Conservation (phyloP, 208 protist genomes). For the Crithidia brevicula region DNA sequence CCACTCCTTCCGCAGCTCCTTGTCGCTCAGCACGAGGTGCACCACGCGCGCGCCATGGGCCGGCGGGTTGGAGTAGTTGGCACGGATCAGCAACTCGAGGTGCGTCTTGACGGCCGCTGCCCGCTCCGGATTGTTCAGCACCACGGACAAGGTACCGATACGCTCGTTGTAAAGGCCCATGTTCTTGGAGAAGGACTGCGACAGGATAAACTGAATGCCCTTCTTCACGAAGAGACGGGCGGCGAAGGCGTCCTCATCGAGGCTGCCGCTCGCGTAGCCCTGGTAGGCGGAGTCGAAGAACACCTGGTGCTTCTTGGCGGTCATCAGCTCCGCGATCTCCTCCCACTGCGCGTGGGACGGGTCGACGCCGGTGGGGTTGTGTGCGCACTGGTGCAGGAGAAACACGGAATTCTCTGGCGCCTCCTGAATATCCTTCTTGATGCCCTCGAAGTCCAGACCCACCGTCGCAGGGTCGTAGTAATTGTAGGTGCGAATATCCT, state of each 20-base stretch:
- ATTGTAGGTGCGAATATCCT: slow-evolving; percentile 66
- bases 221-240: slow-evolving; percentile 75
- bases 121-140: slow-evolving; percentile 40
- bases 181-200: slow-evolving; percentile 98
- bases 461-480: slow-evolving; percentile 81
- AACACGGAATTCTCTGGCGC: slow-evolving; percentile 92
- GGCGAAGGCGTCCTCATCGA: slow-evolving; percentile 93
- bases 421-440: slow-evolving; percentile 69
- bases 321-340: slow-evolving; percentile 88
- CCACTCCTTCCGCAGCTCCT: slow-evolving; percentile 88
- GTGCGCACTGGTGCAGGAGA: slow-evolving; percentile 97
- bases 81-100: slow-evolving; percentile 88
- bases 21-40: slow-evolving; percentile 86
- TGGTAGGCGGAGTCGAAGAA: slow-evolving; percentile 98
- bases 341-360: slow-evolving; percentile 96
- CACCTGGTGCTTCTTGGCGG: slow-evolving; percentile 82
- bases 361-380: slow-evolving; percentile 99
- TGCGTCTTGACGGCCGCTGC: slow-evolving; percentile 74
- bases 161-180: slow-evolving; percentile 98
- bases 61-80: slow-evolving; percentile 96
- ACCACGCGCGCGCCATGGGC: slow-evolving; percentile 96
- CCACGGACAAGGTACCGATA: slow-evolving; percentile 89
- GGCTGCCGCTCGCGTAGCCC: slow-evolving; percentile 96
- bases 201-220: slow-evolving; percentile 87
- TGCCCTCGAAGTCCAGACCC: slow-evolving; percentile 87